phyloP scores from a whole-genome alignment of 352 stramenopile genomes.

The Phytophthora europaea region DNA sequence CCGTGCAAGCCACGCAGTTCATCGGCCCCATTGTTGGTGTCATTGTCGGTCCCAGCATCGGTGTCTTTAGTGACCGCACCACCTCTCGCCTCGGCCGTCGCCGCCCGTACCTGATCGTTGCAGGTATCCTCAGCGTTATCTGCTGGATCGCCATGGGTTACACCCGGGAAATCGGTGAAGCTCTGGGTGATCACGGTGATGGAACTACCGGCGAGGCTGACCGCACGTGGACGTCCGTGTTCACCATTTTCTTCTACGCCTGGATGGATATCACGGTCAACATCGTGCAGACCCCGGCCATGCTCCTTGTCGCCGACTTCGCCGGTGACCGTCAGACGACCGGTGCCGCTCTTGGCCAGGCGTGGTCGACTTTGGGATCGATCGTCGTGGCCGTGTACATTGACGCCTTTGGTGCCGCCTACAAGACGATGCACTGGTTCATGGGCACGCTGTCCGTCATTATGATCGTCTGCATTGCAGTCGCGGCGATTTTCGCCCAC shows the following conservation, averaged over 20 bases:
- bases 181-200: constrained; percentile 25
- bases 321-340: constrained; percentile 58
- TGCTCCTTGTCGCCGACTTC: constrained; percentile 50
- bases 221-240: constrained; percentile 39
- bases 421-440: constrained; percentile 41
- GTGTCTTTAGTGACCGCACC: constrained; percentile 34
- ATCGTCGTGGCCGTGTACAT: constrained; percentile 51
- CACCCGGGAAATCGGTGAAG: constrained; percentile 34
- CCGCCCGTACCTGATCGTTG: constrained; percentile 45
- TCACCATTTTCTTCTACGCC: constrained; percentile 34
- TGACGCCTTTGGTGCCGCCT: constrained; percentile 45
- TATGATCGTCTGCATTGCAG: constrained; percentile 42
- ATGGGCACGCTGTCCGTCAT: constrained; percentile 39
- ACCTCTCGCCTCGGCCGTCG: constrained; percentile 26
- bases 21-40: constrained; percentile 31
- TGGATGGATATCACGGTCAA: constrained; percentile 38
- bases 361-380: constrained; percentile 41
- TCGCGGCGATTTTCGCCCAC: constrained; percentile 33
- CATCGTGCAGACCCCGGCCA: constrained; percentile 32
- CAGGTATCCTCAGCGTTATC: constrained; percentile 47
- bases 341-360: constrained; percentile 46
- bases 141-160: constrained; percentile 62
- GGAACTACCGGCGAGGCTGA: constrained; percentile 18
- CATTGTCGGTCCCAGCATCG: constrained; percentile 30
- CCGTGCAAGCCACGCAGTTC: constrained; percentile 37